Conservation (phyloP, 202 grass and related monocot species). For the Panicum hallii region DNA sequence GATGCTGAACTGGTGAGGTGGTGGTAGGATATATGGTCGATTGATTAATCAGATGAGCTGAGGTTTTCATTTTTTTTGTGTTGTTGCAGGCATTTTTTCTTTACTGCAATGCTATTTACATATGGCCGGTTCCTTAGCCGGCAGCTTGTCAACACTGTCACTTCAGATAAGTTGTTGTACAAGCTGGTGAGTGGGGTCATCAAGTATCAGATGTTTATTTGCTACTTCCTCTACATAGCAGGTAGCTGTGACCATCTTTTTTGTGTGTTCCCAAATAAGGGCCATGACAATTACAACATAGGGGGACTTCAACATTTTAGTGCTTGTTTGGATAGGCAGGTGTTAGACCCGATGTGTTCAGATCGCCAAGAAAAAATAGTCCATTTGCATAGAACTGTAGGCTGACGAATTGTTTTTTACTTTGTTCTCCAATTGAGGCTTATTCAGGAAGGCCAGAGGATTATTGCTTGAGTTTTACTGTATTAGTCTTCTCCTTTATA, state of each 20-base stretch:
- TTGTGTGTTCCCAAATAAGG: neutral
- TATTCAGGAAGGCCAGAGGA: neutral
- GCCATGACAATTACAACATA: neutral
- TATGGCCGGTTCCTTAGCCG: constrained; percentile 88
- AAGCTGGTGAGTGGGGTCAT: constrained; percentile 75
- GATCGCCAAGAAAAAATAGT: neutral
- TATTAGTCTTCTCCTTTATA: neutral
- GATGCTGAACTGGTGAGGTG: constrained; percentile 77
- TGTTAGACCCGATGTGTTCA: neutral
- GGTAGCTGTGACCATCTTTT: constrained; percentile 46
- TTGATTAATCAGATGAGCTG: neutral
- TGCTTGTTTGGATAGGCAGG: neutral
- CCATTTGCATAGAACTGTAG: neutral
- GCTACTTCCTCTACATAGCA: constrained; percentile 94
- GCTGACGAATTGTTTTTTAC: neutral
- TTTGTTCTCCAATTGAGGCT: neutral
- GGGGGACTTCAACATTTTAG: neutral
- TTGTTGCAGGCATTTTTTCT: constrained; percentile 87
- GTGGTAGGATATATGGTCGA: neutral
- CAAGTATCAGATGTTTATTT: constrained; percentile 97
- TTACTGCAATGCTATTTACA: constrained; percentile 83
- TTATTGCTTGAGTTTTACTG: neutral
- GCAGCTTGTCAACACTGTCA: constrained; percentile 89
- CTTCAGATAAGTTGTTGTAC: constrained; percentile 81
- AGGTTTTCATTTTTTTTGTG: neutral